Evolutionary conservation across 2,329 filamentous ascomycete genomes (phyloP), one percentile per base, ranked within the genome.

Genomic region (Trichoderma endophyticum): DNA sequence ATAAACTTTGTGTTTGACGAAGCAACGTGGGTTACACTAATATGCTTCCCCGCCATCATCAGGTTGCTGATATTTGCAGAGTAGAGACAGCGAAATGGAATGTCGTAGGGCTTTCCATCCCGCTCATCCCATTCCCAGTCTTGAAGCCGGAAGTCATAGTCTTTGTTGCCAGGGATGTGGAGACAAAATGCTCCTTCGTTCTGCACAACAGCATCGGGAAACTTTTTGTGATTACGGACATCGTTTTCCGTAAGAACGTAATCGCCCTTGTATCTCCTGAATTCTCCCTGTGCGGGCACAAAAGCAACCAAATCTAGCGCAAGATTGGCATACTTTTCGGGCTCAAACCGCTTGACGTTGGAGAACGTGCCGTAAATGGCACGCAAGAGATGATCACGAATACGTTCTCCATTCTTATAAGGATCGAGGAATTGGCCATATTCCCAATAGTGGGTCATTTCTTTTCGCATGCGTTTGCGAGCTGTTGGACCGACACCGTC

Each of bases 341-440:
- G 66, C 36, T 69, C 66, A 11, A 60, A 1, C 34, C 28, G 9
- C 24, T 69, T 69, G 18, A 57, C 64, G 18, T 67, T 67, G 18
- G 34, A 67, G 30, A 67, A 67, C 3, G 64, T 67, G 28, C 64
- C 64, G n/a, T 67, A 67, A 48, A 67, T 67, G 21, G 64, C 64
- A 3, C 51, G 51, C 12, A 67, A 30, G 7, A 67, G 64, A 26
- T 67, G 48, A 9, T 67, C 64, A 4, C 64, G 30, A 12, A 67
- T 67, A 28, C n/a, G 64, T 21, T 67, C 64, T 6, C 64, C 64
- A 6, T 67, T 32, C 6, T 21, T 57, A 5, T 67, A 67, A 2
- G 64, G 64, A 39, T 67, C 51, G 12, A 67, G 51, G 14, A 32
- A 67, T 11, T 67, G 64, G 4, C 64, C 64, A 21, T 39, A 67